A percentile compares a stretch with the other conserved stretches of the same genome.
phyloP scores from a whole-genome alignment of 2,329 filamentous ascomycete species.

The Knufia petricola region DNA sequence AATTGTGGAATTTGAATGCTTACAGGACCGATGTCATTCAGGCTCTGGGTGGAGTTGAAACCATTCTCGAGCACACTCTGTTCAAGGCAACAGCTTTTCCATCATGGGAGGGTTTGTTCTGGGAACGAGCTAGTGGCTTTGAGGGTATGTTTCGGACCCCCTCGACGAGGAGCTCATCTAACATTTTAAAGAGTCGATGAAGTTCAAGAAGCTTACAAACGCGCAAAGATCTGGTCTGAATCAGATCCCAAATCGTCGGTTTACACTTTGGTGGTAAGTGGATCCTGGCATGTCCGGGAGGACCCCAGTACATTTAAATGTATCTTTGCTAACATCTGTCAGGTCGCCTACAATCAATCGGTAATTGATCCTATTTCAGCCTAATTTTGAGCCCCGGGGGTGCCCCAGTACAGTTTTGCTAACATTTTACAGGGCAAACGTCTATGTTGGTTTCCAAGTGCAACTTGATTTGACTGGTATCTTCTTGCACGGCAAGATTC shows the following conservation, averaged over 20 bases:
- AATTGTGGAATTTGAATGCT: constrained; percentile 92
- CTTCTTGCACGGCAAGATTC: constrained; percentile 98
- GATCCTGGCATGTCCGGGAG: too few relatives aligned
- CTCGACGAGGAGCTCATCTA: too few relatives aligned
- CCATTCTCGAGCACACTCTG: constrained; percentile 89
- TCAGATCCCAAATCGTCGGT: constrained; percentile 96
- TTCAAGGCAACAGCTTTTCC: constrained; percentile 97
- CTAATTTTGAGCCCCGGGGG: too few relatives aligned
- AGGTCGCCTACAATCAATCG: too few relatives aligned
- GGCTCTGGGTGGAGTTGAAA: constrained; percentile 90
- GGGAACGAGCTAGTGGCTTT: constrained; percentile 59
- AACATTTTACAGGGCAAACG: constrained; percentile 89
- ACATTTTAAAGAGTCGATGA: constrained; percentile 68
- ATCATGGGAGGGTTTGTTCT: constrained; percentile 93
- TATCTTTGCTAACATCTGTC: too few relatives aligned
- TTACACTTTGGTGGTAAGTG: constrained; percentile 97
- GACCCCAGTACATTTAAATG: too few relatives aligned
- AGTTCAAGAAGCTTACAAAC: constrained; percentile 98
- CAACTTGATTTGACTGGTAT: constrained; percentile 96
- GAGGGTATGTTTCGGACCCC: too few relatives aligned
- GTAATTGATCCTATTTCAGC: too few relatives aligned
- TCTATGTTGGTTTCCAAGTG: constrained; percentile 98
- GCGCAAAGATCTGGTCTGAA: constrained; percentile 94
- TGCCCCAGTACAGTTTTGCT: too few relatives aligned
- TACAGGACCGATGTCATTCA: constrained; percentile 97